A percentile compares a stretch with the other conserved stretches of the same genome.
Evolutionary conservation across 164 flowering plant species (phyloP).

Genomic region (Amborella trichopoda): DNA sequence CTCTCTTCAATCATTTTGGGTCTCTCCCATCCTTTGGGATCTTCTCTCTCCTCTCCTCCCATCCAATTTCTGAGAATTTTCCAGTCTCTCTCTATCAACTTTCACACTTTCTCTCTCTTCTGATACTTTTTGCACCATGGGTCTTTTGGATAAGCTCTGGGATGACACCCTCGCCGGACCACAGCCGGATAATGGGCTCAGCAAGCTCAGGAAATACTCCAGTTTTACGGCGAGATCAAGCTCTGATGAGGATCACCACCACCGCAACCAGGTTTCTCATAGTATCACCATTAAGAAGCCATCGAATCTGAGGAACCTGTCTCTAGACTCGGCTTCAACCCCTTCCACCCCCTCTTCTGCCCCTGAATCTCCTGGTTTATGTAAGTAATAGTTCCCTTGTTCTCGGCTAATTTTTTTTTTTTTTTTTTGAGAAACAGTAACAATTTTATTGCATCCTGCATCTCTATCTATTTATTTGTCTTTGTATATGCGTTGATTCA

Average conservation of each 20-base stretch:
- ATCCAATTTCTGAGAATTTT: too few relatives aligned
- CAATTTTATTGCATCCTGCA: not conserved
- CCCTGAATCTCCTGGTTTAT: constrained; percentile 44
- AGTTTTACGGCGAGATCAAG: constrained; percentile 19
- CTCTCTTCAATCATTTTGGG: too few relatives aligned
- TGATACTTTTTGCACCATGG: too few relatives aligned
- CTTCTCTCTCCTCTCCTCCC: not conserved
- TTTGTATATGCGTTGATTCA: too few relatives aligned
- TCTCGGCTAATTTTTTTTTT: not conserved
- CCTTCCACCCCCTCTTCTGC: constrained; percentile 36
- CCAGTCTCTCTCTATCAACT: too few relatives aligned
- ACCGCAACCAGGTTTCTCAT: constrained; percentile 23
- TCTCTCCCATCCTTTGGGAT: too few relatives aligned
- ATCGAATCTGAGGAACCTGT: constrained; percentile 10
- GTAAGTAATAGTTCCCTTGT: constrained; percentile 8
- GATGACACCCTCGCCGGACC: constrained; percentile 92
- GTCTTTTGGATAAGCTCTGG: constrained; percentile 70
- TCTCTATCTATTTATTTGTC: too few relatives aligned
- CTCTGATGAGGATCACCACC: not conserved
- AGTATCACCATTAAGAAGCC: constrained; percentile 45
- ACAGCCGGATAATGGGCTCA: constrained; percentile 46
- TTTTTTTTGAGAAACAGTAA: not conserved
- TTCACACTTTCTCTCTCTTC: too few relatives aligned
- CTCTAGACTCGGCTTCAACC: constrained; percentile 16
- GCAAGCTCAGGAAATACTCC: constrained; percentile 39